Percentiles rank a stretch among this genome's conserved stretches.
phyloP scores from a whole-genome alignment of 805 yeast genomes.

The Wickerhamiella azymoides region DNA sequence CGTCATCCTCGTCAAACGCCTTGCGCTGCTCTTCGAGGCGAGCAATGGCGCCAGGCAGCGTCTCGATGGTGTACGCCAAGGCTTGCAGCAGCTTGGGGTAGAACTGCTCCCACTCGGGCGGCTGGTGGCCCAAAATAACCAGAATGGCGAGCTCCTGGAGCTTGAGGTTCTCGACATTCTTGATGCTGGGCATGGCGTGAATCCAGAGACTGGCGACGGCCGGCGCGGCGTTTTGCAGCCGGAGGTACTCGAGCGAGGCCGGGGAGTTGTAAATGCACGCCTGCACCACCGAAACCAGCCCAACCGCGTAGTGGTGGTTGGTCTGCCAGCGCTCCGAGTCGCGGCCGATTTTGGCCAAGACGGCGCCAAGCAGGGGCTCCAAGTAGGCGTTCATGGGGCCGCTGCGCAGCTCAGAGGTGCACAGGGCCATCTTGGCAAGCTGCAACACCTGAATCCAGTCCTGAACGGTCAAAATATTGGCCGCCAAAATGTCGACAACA shows the following conservation, averaged over 20 bases:
- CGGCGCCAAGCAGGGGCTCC: constrained; percentile 10
- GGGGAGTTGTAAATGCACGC: constrained; percentile 54
- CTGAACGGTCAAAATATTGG: constrained; percentile 23
- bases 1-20: constrained; percentile 33
- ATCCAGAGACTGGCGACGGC: constrained; percentile 57
- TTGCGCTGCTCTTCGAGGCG: constrained; percentile 43
- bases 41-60: constrained; percentile 59
- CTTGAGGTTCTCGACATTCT: constrained; percentile 71
- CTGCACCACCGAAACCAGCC: constrained; percentile 47
- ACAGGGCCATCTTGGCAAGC: constrained; percentile 31
- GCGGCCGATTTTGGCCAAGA: constrained; percentile 9
- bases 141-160: constrained; percentile 56
- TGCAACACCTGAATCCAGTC: constrained; percentile 35
- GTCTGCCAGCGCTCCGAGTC: constrained; percentile 8
- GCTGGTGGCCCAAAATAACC: constrained; percentile 28
- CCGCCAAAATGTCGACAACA: neutral
- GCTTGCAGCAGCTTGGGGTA: constrained; percentile 36
- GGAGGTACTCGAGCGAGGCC: constrained; percentile 38
- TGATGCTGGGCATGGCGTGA: constrained; percentile 36
- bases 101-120: constrained; percentile 23
- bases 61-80: constrained; percentile 39
- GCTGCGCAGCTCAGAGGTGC: constrained; percentile 16
- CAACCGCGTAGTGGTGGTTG: constrained; percentile 32
- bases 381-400: constrained; percentile 13
- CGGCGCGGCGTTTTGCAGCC: constrained; percentile 32